phyloP scores from a whole-genome alignment of 768 basidiomycete genomes.

The Calocybe indica region DNA sequence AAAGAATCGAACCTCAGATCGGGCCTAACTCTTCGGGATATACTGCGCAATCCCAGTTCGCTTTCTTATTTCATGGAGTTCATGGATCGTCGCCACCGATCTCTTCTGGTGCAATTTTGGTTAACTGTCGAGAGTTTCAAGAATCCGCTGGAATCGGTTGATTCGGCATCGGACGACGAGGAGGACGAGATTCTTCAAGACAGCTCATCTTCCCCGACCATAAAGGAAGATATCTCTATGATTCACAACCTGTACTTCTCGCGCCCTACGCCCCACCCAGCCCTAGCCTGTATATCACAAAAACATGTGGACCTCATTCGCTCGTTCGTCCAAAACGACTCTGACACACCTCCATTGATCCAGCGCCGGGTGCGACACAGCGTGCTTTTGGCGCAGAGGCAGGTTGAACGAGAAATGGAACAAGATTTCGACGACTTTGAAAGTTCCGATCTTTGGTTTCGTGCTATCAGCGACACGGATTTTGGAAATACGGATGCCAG shows the following conservation, averaged over 20 bases:
- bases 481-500: slow-evolving; percentile 15
- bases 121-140: slow-evolving; percentile 96
- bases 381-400: slow-evolving; percentile 78
- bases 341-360: slow-evolving; percentile 32
- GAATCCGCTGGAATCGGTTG: slow-evolving; percentile 84
- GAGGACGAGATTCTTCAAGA: slow-evolving; percentile 51
- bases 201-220: slow-evolving; percentile 49
- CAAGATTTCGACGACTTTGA: slow-evolving; percentile 89
- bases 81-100: slow-evolving; percentile 86
- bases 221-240: slow-evolving; percentile 85
- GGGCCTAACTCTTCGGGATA: slow-evolving; percentile 61
- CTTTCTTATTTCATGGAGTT: slow-evolving; percentile 98
- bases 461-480: slow-evolving; percentile 71
- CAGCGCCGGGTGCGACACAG: slow-evolving; percentile 64
- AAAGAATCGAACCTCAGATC: slow-evolving; percentile 40
- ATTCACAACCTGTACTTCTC: slow-evolving; percentile 87
- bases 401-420: slow-evolving; percentile 86
- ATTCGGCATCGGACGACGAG: slow-evolving; percentile 62
- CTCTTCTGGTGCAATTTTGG: slow-evolving; percentile 94
- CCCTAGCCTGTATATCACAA: slow-evolving; percentile 57
- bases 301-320: slow-evolving; percentile 70
- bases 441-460: slow-evolving; percentile 87
- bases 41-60: slow-evolving; percentile 84
- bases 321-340: slow-evolving; percentile 50
- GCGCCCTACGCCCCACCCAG: slow-evolving; percentile 46